Percentiles rank a stretch among this genome's conserved stretches.
Evolutionary conservation across 2,329 filamentous ascomycete species (phyloP).

Genomic region (Penicillium sp.): DNA sequence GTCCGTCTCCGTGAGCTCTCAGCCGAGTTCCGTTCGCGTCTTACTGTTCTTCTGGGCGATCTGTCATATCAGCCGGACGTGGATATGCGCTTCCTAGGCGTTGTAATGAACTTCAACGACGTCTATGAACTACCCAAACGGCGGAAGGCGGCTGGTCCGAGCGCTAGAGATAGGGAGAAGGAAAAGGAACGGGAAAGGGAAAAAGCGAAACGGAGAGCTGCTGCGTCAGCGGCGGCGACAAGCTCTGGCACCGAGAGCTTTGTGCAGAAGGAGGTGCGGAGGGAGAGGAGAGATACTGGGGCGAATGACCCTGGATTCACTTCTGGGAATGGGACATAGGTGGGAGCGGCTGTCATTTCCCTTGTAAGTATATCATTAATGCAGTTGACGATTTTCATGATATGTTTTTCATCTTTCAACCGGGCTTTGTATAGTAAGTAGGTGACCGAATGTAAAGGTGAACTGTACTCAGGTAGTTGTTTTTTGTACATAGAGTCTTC

Average conservation of each 20-base stretch:
- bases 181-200: constrained; percentile 22
- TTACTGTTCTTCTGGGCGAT: constrained; percentile 83
- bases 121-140: constrained; percentile 79
- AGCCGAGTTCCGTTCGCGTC: constrained; percentile 70
- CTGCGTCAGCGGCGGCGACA: constrained; percentile 11
- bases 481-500: too few species aligned
- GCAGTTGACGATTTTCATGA: constrained; percentile 11
- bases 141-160: constrained; percentile 38
- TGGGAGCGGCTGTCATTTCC: not conserved
- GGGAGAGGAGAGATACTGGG: constrained; percentile 26
- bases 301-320: constrained; percentile 1
- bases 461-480: too few species aligned
- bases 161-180: constrained; percentile 36
- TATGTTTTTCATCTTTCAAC: not conserved
- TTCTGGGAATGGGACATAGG: constrained; percentile 1
- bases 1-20: constrained; percentile 71
- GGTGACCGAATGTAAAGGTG: too few species aligned
- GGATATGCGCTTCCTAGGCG: constrained; percentile 91
- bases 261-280: constrained; percentile 24
- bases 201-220: constrained; percentile 27
- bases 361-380: constrained; percentile 3
- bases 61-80: constrained; percentile 89
- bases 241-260: constrained; percentile 19
- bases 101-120: constrained; percentile 99
- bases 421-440: too few species aligned